A percentile compares a stretch with the other conserved stretches of the same genome.
phyloP scores from a whole-genome alignment of 441 rosid genomes.

The Mallotus repandus region DNA sequence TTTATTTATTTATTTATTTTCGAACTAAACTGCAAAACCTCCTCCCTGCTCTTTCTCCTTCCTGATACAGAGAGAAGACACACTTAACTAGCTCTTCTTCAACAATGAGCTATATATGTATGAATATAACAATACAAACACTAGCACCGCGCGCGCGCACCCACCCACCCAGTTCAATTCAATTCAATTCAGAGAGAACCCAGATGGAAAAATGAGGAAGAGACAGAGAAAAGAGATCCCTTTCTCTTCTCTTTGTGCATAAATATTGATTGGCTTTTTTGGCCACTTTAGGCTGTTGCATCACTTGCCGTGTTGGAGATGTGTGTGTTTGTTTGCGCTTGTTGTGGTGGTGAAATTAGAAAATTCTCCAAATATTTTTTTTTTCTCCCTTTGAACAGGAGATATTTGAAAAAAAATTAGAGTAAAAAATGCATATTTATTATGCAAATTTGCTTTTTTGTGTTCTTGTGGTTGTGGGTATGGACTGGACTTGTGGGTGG shows the following conservation, averaged over 20 bases:
- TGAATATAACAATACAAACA: background rate
- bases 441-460: too few relatives aligned
- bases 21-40: background rate
- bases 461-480: too few relatives aligned
- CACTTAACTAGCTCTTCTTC: background rate
- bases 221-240: constrained; percentile 7
- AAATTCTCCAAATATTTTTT: background rate
- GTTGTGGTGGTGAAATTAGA: background rate
- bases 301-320: constrained; percentile 28
- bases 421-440: too few relatives aligned
- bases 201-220: background rate
- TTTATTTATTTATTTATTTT: background rate
- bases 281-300: constrained; percentile 3
- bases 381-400: too few relatives aligned
- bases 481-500: too few relatives aligned
- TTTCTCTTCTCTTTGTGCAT: background rate
- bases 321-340: background rate
- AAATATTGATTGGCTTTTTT: background rate
- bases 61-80: background rate
- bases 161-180: background rate
- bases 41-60: background rate
- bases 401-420: too few relatives aligned
- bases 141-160: too few relatives aligned
- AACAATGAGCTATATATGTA: background rate
- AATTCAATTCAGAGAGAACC: background rate